Evolutionary conservation across 805 yeast species (phyloP).

Genomic region (Yarrowia divulgata): DNA sequence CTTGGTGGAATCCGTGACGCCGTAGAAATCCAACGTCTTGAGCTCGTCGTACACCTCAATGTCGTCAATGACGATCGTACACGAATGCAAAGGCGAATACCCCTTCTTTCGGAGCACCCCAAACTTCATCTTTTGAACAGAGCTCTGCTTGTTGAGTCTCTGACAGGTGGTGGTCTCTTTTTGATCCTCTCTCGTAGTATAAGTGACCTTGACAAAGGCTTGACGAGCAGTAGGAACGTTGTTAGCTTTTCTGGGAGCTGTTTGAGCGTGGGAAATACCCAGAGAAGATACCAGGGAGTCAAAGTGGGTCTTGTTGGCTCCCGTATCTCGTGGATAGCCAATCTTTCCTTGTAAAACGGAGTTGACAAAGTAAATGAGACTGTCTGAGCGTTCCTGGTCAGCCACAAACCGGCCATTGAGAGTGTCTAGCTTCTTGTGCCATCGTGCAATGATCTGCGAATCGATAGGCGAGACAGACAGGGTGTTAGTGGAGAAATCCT

Average conservation of each 20-base stretch:
- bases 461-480: slow-evolving; percentile 23
- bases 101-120: background rate
- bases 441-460: slow-evolving; percentile 23
- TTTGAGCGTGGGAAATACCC: background rate
- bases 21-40: slow-evolving; percentile 31
- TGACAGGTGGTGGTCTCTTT: background rate
- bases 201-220: slow-evolving; percentile 13
- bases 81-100: background rate
- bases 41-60: slow-evolving; percentile 31
- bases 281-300: background rate
- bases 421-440: background rate
- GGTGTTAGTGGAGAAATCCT: slow-evolving; percentile 8
- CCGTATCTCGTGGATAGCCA: background rate
- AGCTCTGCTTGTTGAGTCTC: slow-evolving; percentile 6
- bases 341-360: slow-evolving; percentile 15
- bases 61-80: slow-evolving; percentile 1
- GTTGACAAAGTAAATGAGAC: slow-evolving; percentile 18
- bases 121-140: slow-evolving; percentile 28
- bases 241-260: background rate
- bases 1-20: background rate
- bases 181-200: background rate
- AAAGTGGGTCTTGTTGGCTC: slow-evolving; percentile 7
- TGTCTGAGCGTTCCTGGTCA: slow-evolving; percentile 3
- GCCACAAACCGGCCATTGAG: slow-evolving; percentile 20
- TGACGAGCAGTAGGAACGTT: slow-evolving; percentile 13